Evolutionary conservation across 2,329 filamentous ascomycete species (phyloP), one percentile per base, ranked within the genome.

Genomic region (Amauroascus verrucosus): DNA sequence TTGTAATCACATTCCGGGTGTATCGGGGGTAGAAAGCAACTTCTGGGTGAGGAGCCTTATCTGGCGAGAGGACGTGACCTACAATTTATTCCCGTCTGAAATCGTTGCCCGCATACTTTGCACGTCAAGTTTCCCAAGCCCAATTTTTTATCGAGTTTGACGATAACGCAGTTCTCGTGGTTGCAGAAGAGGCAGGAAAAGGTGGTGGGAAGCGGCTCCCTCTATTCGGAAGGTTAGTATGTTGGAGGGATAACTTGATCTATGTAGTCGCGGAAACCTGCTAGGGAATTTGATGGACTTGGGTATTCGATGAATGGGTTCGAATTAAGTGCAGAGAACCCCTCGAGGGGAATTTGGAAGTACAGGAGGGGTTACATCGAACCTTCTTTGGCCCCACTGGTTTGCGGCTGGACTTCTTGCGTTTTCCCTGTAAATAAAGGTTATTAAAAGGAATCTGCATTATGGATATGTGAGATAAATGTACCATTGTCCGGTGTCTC

Each of bases 171-270:
- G 60, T 88, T 93, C 67, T 97, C 93, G 72, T 97, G 90, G 69
- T 96, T 97, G 77, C 93, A 98, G 74, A 98, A 98, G 44, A 98
- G 83, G 68, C 93, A 98, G 54, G 90, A 88, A 70, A 98, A 98
- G n/a, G 82, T 81, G 2, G 87, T 90, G 14, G 72, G 64, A n/a
- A 76, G 68, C 24, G 72, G 71, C 59, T 75, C 73, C 61, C 66
- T 70, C 72, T 73, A 54, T 3, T n/a, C 26, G 8, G 7, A 18
- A 14, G 40, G 26, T 41, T 49, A 40, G 32, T 43, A 26, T 20
- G 3, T 24, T 28, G 4, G 24, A 51, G 49, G 38, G 20, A n/a
- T n/a, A 40, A 30, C 3, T 6, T 22, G 16, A 13, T 24, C 6
- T 4, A 3, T n/a, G 33, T n/a, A 13, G 14, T 35, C 8, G 6